phyloP scores from a whole-genome alignment of 2,329 filamentous ascomycete species.

The Cryphonectria radicalis region DNA sequence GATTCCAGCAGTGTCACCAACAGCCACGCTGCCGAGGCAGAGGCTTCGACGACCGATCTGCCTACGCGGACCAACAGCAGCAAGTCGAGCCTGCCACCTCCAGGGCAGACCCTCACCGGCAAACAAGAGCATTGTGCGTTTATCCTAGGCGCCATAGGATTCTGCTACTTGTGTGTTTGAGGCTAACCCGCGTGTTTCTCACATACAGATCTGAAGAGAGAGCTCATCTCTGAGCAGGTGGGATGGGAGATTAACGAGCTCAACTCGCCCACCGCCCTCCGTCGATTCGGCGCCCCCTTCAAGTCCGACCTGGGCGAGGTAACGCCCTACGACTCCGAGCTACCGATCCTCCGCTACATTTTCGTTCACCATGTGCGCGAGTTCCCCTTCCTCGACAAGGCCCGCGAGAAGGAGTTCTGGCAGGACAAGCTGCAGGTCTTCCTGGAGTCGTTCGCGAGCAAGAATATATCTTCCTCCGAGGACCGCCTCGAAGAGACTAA shows the following conservation, averaged over 20 bases:
- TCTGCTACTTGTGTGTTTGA: constrained; percentile 14
- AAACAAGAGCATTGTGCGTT: constrained; percentile 96
- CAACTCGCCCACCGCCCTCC: constrained; percentile 91
- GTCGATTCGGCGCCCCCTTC: constrained; percentile 94
- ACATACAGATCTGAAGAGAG: constrained; percentile 83
- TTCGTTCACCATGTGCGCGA: constrained; percentile 98
- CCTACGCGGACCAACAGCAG: constrained; percentile 36
- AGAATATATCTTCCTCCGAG: constrained; percentile 95
- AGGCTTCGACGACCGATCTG: constrained; percentile 22
- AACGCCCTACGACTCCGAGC: constrained; percentile 87
- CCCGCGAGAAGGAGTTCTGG: constrained; percentile 98
- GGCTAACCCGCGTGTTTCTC: constrained; percentile 33
- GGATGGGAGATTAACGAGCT: constrained; percentile 89
- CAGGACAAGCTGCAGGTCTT: constrained; percentile 98
- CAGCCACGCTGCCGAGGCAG: constrained; percentile 15
- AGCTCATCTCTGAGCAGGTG: constrained; percentile 89
- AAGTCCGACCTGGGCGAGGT: constrained; percentile 91
- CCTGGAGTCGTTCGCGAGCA: constrained; percentile 94
- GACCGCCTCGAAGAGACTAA: constrained; percentile 97
- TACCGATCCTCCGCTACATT: constrained; percentile 92
- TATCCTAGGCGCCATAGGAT: constrained; percentile 23
- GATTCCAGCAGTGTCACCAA: constrained; percentile 15
- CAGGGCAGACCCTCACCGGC: constrained; percentile 70
- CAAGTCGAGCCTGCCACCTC: constrained; percentile 40
- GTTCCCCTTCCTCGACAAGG: constrained; percentile 96